Evolutionary conservation across 225 moss, liverwort and hornwort species (phyloP), one percentile per base, ranked within the genome.

Genomic region (Takakia lepidozioides): DNA sequence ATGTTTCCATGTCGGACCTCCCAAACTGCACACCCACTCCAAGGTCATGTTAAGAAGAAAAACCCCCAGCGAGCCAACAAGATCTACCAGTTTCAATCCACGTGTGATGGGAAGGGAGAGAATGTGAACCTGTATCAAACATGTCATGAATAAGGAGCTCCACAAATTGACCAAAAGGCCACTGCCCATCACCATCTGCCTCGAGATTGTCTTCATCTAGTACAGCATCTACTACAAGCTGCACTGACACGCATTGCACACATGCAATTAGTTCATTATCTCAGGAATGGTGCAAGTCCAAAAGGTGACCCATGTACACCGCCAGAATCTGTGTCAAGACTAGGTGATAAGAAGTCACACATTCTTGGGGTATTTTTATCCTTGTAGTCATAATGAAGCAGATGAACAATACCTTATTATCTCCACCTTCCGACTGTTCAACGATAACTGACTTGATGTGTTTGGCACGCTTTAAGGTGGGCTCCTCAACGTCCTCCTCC

Each of bases 1-100:
- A 92, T 76, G 62, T 87, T 92, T 51, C 91, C 91, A 50, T 92
- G 91, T 23, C 91, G 86, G 40, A 92, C 63, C 74, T 92, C 91
- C 91, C 91, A 92, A 27, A 87, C 91, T 92, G 76, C 54, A 51
- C 48, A 60, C 24, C 38, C 24, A 32, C 8, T 32, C 11, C 32
- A 32, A 32, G 32, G 11, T n/a, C 7, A 32, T 32, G 7, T 32
- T 32, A 7, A 32, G 7, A 32, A 32, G 11, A 32, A 32, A 1
- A 11, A 32, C 32, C 32, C 7, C 32, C 32, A 32, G 32, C n/a
- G 32, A 32, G 11, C 32, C 11, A 11, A 11, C 7, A 19, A 29
- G 3, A 20, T 24, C n/a, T 2, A 22, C 8, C 19, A 21, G n/a
- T n/a, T n/a, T n/a, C n/a, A n/a, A n/a, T n/a, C n/a, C n/a, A n/a